Evolutionary conservation across 2,329 filamentous ascomycete species (phyloP), one percentile per base, ranked within the genome.

Genomic region (Cordyceps tenuipes): DNA sequence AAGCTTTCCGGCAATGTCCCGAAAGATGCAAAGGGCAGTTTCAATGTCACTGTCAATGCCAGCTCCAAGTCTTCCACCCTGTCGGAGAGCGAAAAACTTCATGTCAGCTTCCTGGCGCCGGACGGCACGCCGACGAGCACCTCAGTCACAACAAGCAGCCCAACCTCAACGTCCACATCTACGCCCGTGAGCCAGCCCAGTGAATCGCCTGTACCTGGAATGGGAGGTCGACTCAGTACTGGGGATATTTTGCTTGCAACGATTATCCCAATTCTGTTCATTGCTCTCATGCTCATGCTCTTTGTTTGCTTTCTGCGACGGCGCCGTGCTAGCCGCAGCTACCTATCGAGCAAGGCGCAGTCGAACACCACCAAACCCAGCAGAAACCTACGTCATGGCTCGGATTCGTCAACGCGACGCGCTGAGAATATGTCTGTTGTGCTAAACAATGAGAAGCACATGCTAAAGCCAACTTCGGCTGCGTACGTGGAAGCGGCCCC

Each of bases 1-100:
- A 72, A 70, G 3, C 64, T 82, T 6, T 73, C 70, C 0, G 79
- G 79, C 1, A 68, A 69, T 17, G 71, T 75, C 1, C 78, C 79
- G 0, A 68, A 64, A 8, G 69, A 68, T 3, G 68, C 72, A 2
- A 65, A 65, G 3, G 65, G 75, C 66, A 44, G 70, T 61, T 55
- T 75, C 63, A 56, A 67, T 10, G 62, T 75, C 17, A 64, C 63
- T n/a, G 65, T 75, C 26, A 63, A 67, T 17, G 73, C 72, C 7
- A 64, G 63, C 1, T 75, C 73, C 5, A 75, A 69, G 43, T 70
- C 62, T 44, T 69, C 72, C 0, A 67, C 64, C 10, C 62, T 71
- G 7, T 68, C 66, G 5, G 76, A 77, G 58, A 75, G 73, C 2
- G 69, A 77, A 53, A 64, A 66, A 5, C 64, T 80, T 19, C 64